Conservation (phyloP, 257 asterid species). For the Nemophila menziesii region DNA sequence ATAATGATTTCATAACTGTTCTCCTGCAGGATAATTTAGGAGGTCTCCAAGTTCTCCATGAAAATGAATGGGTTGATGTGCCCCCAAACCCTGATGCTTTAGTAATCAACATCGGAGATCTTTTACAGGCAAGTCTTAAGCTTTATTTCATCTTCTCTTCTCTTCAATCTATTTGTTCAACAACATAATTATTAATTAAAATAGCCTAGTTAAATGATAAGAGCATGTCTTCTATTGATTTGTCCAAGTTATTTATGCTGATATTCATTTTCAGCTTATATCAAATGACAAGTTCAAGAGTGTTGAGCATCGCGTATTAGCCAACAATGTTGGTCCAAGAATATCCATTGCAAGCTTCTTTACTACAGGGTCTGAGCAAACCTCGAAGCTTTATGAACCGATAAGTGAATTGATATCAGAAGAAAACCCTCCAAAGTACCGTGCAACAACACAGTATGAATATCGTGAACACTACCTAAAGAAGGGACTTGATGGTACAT, state of each 20-base stretch:
- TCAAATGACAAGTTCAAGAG: too few relatives aligned
- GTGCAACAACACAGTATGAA: conserved; percentile 21
- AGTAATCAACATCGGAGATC: too few relatives aligned
- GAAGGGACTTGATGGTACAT: conserved; percentile 25
- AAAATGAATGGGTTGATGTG: too few relatives aligned
- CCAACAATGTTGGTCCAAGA: conserved; percentile 29
- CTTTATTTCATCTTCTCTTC: conserved; percentile 12
- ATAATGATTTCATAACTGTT: too few relatives aligned
- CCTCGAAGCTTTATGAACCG: conserved; percentile 25
- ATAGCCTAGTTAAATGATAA: not conserved
- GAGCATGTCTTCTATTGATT: too few relatives aligned
- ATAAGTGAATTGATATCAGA: too few relatives aligned
- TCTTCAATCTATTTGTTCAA: not conserved
- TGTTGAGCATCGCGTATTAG: conserved; percentile 28
- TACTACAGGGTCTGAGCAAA: conserved; percentile 19
- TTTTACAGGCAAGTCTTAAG: conserved; percentile 11
- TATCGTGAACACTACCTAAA: conserved; percentile 14
- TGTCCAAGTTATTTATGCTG: too few relatives aligned
- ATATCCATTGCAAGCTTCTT: too few relatives aligned
- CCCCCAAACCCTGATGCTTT: too few relatives aligned
- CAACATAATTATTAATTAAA: not conserved
- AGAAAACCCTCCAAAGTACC: conserved; percentile 33
- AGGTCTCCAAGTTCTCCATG: too few relatives aligned
- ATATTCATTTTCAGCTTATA: too few relatives aligned
- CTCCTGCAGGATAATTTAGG: too few relatives aligned